Base-by-base conservation (phyloP, 352 stramenopile species). In the Phytophthora colocasiae region DNA sequence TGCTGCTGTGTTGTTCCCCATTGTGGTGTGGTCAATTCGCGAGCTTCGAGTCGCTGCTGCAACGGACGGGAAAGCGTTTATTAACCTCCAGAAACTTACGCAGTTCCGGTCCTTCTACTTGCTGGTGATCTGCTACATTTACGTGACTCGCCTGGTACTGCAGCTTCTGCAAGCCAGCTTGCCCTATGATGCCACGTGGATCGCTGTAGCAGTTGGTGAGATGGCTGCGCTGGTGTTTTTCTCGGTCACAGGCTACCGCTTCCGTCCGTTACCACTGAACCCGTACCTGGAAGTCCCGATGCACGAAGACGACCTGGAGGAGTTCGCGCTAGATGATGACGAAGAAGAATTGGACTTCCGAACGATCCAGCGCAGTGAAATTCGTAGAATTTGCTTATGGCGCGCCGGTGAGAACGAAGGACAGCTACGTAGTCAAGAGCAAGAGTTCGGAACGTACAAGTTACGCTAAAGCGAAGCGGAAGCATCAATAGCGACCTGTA, bases 81-180 rank as follows among this genome's bases (percentile, higher is more conserved):
- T 75, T 38, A 97, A 94, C 31, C 75, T 99, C 26, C 75, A 87
- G 22, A 98, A 99, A 63, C 86, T 99, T 22, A 95, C 90, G 58
- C 89, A 98, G 49, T 99, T 99, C 77, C 92, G 96, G 38, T 88
- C 88, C 10, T 99, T 99, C 75, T 99, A 99, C 75, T 59, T 99
- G 10, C 74, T 98, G 17, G 96, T 99, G 11, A 90, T 99, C 19
- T 85, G 81, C n/a, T 99, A 99, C 66, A 94, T 99, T 45, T 99
- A 99, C 78, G 92, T 98, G 57, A 99, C 97, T 46, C 86, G 97
- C n/a, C 97, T 99, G 66, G 87, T 96, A 47, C 82, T 99, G 4
- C 98, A 97, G 52, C 67, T 99, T 0, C 84, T 99, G 51, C 75
- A 88, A 1, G 92, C 94, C 24, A 91, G 84, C 26, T 73, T 99